Evolutionary conservation across 208 protist species (phyloP).

Genomic region (Giardia duodenalis): DNA sequence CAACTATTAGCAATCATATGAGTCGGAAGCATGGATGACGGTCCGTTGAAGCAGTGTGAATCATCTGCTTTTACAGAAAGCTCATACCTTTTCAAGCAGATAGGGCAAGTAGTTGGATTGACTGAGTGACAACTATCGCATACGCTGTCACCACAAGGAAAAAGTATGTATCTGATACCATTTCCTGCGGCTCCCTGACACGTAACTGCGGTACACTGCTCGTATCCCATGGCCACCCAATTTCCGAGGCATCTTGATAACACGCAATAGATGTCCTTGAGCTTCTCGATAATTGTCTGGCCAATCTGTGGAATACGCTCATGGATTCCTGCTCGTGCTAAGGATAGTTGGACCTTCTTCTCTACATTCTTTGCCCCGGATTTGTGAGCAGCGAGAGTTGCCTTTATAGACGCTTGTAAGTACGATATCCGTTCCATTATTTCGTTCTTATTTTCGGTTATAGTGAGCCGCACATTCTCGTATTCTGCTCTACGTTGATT

Average conservation of each 20-base stretch:
- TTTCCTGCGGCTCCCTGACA: not conserved
- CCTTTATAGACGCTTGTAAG: not conserved
- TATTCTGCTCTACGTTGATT: not conserved
- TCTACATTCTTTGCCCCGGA: not conserved
- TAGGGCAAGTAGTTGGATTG: not conserved
- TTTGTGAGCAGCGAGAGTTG: not conserved
- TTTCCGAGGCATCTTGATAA: not conserved
- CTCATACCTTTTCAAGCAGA: not conserved
- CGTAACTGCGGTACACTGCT: not conserved
- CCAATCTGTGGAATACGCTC: not conserved
- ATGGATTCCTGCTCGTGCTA: not conserved
- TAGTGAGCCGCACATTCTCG: not conserved
- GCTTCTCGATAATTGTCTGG: not conserved
- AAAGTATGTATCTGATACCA: not conserved
- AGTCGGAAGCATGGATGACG: not conserved
- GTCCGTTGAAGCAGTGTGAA: not conserved
- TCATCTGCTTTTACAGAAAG: not conserved
- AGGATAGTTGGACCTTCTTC: not conserved
- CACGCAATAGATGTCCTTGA: not conserved
- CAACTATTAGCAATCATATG: not conserved
- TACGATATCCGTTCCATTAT: not conserved
- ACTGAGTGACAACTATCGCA: not conserved
- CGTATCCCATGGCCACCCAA: not conserved
- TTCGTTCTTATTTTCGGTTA: not conserved
- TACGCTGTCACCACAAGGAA: not conserved